Conservation (phyloP, 225 moss, liverwort and hornwort genomes). For the Sphagnum tenellum region DNA sequence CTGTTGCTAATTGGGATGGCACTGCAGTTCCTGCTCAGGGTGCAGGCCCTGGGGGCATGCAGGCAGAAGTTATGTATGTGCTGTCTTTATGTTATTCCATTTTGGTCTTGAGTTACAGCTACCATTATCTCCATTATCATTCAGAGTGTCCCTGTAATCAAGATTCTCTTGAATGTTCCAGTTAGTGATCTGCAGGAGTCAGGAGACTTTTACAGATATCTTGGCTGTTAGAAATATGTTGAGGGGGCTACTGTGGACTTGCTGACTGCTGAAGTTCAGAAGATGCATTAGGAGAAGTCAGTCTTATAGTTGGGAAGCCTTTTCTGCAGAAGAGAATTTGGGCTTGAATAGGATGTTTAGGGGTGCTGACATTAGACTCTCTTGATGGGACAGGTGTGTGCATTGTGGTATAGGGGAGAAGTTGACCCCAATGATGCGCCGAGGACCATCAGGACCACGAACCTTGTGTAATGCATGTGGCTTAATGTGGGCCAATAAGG, state of each 20-base stretch:
- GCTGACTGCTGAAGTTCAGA: too few species aligned
- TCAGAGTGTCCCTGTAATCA: too few species aligned
- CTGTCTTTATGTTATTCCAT: slow-evolving; percentile 2
- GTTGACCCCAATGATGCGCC: slow-evolving; percentile 89
- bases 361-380: neutral
- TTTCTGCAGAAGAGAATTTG: too few species aligned
- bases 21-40: slow-evolving; percentile 47
- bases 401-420: slow-evolving; percentile 91
- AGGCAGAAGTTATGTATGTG: slow-evolving; percentile 82
- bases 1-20: slow-evolving; percentile 67
- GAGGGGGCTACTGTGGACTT: too few species aligned
- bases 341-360: too few species aligned
- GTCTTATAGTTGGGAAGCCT: too few species aligned
- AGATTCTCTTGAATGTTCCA: too few species aligned
- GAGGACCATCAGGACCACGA: slow-evolving; percentile 75
- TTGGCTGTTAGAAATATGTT: too few species aligned
- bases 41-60: slow-evolving; percentile 43
- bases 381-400: slow-evolving; percentile 50
- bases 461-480: slow-evolving; percentile 85
- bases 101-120: neutral
- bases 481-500: slow-evolving; percentile 94
- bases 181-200: too few species aligned
- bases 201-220: too few species aligned
- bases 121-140: too few species aligned
- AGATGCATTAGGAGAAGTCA: too few species aligned